These are phyloP conservation scores for Eucalyptus polyanthemos DNA, from an alignment of 345 rosid species.

Conservation along the genomic window DNA sequence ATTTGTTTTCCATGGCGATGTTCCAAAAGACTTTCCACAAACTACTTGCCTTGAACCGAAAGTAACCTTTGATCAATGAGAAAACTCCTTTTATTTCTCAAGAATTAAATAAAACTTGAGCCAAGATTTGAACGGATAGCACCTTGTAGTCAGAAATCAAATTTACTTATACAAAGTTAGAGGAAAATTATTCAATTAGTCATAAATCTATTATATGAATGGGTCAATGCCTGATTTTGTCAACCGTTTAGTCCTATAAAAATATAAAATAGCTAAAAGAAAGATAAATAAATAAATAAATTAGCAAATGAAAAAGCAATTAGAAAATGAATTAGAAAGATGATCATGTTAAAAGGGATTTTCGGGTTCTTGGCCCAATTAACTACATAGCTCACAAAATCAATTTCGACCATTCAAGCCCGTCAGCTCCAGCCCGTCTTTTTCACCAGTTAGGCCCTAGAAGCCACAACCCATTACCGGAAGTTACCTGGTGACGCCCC, in stretches of 20 bases:
- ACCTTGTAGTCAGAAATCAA: neutral
- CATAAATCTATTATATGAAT: neutral
- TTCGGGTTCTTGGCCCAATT: neutral
- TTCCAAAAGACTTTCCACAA: neutral
- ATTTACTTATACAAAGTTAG: accelerated
- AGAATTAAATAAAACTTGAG: neutral
- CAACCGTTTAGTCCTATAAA: neutral
- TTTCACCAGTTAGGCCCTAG: neutral
- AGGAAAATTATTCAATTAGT: neutral
- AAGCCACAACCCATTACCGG: too few relatives aligned
- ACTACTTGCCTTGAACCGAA: neutral
- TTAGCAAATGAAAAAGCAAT: neutral
- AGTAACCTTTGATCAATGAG: neutral
- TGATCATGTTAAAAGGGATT: neutral
- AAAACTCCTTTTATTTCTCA: neutral
- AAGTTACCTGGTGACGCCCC: accelerated
- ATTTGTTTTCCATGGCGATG: neutral
- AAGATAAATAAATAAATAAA: too few relatives aligned
- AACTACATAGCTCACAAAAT: neutral
- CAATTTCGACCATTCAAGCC: neutral
- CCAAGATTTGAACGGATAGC: neutral
- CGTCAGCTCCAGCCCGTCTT: neutral
- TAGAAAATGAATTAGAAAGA: neutral
- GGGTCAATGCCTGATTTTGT: neutral
- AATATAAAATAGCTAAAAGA: neutral